Evolutionary conservation across 1,139 yeast species (phyloP).

Genomic region (Sugiyamaella japonica): DNA sequence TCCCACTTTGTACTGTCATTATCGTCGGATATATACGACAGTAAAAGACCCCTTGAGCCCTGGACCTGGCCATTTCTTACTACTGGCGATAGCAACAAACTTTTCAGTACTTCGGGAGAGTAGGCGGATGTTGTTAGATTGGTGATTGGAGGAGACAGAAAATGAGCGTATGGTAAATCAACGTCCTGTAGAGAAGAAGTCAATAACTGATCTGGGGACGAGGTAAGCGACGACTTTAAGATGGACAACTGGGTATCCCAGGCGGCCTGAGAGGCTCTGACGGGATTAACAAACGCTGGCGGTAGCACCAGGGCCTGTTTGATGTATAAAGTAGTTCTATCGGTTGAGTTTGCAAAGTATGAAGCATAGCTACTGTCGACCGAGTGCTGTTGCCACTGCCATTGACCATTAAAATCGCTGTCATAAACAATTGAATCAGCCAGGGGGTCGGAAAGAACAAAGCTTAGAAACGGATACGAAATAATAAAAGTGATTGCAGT

Average conservation of each 20-base stretch:
- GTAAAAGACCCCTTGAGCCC: slow-evolving; percentile 26
- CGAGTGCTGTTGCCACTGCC: not conserved
- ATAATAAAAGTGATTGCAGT: slow-evolving; percentile 50
- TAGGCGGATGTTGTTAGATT: not conserved
- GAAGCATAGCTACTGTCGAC: not conserved
- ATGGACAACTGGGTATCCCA: slow-evolving; percentile 4
- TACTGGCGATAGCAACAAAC: slow-evolving; percentile 10
- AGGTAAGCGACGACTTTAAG: not conserved
- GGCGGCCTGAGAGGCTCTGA: slow-evolving; percentile 19
- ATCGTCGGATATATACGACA: slow-evolving; percentile 27
- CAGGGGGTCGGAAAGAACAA: slow-evolving; percentile 33
- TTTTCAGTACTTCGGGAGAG: slow-evolving; percentile 1
- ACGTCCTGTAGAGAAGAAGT: not conserved
- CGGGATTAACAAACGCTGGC: slow-evolving; percentile 27
- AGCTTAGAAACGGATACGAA: slow-evolving; percentile 53
- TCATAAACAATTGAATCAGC: slow-evolving; percentile 15
- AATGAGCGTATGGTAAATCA: slow-evolving; percentile 19
- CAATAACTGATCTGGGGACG: not conserved
- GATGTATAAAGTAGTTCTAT: slow-evolving; percentile 25
- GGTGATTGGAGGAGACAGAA: slow-evolving; percentile 14
- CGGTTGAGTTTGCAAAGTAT: no score
- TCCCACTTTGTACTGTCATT: slow-evolving; percentile 22
- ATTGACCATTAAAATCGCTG: not conserved
- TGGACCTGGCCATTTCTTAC: slow-evolving; percentile 4
- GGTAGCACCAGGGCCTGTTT: slow-evolving; percentile 42